A percentile compares a stretch with the other conserved stretches of the same genome.
phyloP scores from a whole-genome alignment of 345 rosid genomes.

The Camelina neglecta region DNA sequence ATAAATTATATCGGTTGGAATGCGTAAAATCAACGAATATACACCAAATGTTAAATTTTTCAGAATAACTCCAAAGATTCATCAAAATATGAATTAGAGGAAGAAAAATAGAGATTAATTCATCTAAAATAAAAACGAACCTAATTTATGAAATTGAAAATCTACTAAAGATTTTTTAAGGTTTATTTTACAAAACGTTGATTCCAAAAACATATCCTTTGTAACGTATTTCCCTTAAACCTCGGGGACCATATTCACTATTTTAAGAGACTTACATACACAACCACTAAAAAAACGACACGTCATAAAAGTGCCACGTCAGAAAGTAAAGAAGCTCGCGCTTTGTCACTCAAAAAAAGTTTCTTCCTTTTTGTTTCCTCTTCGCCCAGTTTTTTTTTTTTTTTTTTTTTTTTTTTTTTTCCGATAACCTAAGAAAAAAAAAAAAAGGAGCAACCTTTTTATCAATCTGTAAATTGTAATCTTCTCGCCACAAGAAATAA shows the following conservation, averaged over 20 bases:
- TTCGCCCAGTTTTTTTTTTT: neutral
- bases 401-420: neutral
- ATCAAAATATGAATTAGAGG: no score
- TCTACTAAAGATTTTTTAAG: no score
- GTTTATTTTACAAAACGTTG: no score
- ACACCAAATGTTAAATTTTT: no score
- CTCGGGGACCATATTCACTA: constrained; percentile 31
- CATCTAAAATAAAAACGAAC: no score
- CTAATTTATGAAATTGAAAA: no score
- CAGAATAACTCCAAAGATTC: no score
- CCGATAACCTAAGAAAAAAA: constrained; percentile 34
- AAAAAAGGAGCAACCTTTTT: constrained; percentile 23
- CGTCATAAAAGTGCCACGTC: constrained; percentile 32
- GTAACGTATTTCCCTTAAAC: constrained; percentile 34
- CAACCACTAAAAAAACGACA: constrained; percentile 9
- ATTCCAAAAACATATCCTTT: neutral
- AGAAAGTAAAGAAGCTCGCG: constrained; percentile 15
- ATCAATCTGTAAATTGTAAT: constrained; percentile 33
- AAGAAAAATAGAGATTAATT: no score
- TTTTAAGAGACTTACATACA: neutral
- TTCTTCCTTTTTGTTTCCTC: constrained; percentile 18
- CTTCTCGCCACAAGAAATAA: constrained; percentile 19
- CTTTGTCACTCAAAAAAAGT: constrained; percentile 29
- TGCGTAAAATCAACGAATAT: no score
- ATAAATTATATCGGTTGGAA: no score